phyloP scores from a whole-genome alignment of 176 grass and related monocot species.

The Dendrocalamus sinicus region DNA sequence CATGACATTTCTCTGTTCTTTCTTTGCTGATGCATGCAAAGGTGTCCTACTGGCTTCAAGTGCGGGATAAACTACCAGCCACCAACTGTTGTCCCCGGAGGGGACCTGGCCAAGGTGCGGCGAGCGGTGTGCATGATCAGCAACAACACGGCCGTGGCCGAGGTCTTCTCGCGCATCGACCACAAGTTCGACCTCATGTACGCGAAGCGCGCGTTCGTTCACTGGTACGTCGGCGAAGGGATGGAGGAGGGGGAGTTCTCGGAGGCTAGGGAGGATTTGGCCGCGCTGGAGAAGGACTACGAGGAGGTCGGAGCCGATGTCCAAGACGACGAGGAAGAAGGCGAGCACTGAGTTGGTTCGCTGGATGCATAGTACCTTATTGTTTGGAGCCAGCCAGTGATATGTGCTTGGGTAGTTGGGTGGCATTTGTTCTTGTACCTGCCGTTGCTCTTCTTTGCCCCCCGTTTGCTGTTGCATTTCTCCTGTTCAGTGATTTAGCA shows the following conservation, averaged over 20 bases:
- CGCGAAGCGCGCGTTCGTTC: constrained; percentile 75
- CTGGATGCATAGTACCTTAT: background rate
- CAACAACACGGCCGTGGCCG: constrained; percentile 83
- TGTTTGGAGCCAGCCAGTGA: background rate
- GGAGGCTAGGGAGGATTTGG: constrained; percentile 80
- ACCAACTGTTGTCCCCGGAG: constrained; percentile 71
- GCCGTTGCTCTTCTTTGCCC: no score
- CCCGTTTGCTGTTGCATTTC: background rate
- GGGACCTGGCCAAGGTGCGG: constrained; percentile 75
- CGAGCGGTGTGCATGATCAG: constrained; percentile 91
- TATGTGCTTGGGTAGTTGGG: background rate
- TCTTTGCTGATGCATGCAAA: constrained; percentile 16
- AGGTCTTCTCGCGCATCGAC: constrained; percentile 82
- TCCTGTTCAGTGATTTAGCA: background rate
- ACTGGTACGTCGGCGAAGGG: constrained; percentile 87
- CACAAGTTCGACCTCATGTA: constrained; percentile 89
- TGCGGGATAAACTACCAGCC: constrained; percentile 90
- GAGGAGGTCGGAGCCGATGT: constrained; percentile 73
- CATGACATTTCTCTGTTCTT: constrained; percentile 35
- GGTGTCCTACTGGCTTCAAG: constrained; percentile 89
- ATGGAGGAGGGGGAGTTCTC: constrained; percentile 94
- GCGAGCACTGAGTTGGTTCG: constrained; percentile 45
- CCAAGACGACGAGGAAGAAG: constrained; percentile 58
- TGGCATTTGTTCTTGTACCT: background rate
- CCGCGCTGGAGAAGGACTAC: constrained; percentile 78